phyloP scores from a whole-genome alignment of 116 monocot species.

The Zostera marina region DNA sequence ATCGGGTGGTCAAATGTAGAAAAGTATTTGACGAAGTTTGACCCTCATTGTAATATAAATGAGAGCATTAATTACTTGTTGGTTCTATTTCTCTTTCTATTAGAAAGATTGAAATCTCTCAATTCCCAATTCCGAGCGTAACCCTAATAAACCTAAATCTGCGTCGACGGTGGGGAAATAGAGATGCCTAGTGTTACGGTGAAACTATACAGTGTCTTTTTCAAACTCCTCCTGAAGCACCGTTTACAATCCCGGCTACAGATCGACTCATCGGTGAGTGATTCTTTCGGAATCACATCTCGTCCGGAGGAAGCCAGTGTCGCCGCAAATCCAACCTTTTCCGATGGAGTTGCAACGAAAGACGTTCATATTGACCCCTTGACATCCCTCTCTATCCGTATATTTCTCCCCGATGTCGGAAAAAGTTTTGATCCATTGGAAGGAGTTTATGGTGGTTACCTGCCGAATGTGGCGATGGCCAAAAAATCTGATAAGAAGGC shows the following conservation, averaged over 20 bases:
- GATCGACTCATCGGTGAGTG: background rate
- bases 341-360: slow-evolving; percentile 56
- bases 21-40: too few species aligned
- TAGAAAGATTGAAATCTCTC: too few species aligned
- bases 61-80: too few species aligned
- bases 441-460: slow-evolving; percentile 24
- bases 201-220: slow-evolving; percentile 74
- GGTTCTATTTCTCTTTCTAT: too few species aligned
- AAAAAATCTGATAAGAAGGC: background rate
- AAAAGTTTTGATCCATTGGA: slow-evolving; percentile 15
- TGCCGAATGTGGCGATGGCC: slow-evolving; percentile 6
- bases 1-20: too few species aligned
- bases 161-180: background rate
- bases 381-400: slow-evolving; percentile 54
- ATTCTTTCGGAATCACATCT: slow-evolving; percentile 20
- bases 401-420: slow-evolving; percentile 38
- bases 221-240: slow-evolving; percentile 53
- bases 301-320: slow-evolving; percentile 37
- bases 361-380: slow-evolving; percentile 63
- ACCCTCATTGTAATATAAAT: too few species aligned
- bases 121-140: too few species aligned
- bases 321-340: slow-evolving; percentile 35
- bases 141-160: too few species aligned
- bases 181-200: slow-evolving; percentile 53
- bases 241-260: slow-evolving; percentile 30